phyloP scores from a whole-genome alignment of 768 basidiomycete genomes.

The Grammothele lineata region DNA sequence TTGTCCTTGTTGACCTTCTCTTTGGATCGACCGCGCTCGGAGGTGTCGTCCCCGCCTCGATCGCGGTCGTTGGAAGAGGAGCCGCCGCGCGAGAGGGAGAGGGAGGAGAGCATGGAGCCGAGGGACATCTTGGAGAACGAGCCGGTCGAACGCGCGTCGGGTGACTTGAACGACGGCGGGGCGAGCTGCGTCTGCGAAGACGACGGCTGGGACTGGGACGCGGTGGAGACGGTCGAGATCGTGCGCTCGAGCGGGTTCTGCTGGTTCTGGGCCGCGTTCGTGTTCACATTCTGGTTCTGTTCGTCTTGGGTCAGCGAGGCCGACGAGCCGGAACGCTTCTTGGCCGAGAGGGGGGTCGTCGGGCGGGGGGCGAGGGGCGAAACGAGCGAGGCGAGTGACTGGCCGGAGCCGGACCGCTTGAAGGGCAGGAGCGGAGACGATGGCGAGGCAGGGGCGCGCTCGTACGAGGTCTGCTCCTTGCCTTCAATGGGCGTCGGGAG shows the following conservation, averaged over 20 bases:
- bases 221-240: constrained; percentile 27
- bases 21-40: constrained; percentile 49
- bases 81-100: constrained; percentile 53
- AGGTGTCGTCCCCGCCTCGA: constrained; percentile 29
- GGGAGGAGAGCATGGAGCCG: constrained; percentile 61
- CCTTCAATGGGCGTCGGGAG: constrained; percentile 30
- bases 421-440: constrained; percentile 19
- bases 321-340: constrained; percentile 27
- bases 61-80: constrained; percentile 26
- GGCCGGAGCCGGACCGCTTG: constrained; percentile 22
- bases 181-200: too few species aligned
- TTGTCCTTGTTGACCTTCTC: constrained; percentile 32
- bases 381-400: constrained; percentile 23
- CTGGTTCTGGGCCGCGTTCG: constrained; percentile 34
- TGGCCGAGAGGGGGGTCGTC: constrained; percentile 24
- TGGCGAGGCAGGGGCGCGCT: constrained; percentile 18
- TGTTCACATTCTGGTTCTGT: constrained; percentile 37
- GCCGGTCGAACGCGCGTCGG: constrained; percentile 30
- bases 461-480: constrained; percentile 27
- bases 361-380: constrained; percentile 26
- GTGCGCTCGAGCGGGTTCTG: constrained; percentile 54
- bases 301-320: constrained; percentile 34
- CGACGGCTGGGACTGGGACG: constrained; percentile 10
- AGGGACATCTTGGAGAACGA: constrained; percentile 64
- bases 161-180: constrained; percentile 12